Evolutionary conservation across 2,329 filamentous ascomycete species (phyloP).

Genomic region (Colletotrichum godetiae): DNA sequence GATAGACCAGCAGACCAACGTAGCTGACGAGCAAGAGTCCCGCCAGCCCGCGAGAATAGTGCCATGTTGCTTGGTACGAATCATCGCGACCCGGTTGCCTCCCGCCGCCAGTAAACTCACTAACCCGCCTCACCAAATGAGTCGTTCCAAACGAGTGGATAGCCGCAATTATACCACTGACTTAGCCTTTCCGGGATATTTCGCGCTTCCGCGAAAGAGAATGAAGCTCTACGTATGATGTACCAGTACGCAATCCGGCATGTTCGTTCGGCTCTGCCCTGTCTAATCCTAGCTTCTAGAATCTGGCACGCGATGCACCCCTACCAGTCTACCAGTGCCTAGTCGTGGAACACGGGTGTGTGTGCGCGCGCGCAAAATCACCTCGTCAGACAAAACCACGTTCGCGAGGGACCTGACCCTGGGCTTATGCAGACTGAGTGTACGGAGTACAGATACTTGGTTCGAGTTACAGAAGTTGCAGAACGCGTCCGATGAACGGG

Average conservation of each 20-base stretch:
- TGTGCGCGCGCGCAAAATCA: too few species aligned
- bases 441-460: neutral
- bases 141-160: conserved; percentile 28
- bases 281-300: neutral
- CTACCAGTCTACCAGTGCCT: neutral
- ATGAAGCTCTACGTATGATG: neutral
- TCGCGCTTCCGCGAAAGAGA: conserved; percentile 26
- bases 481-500: conserved; percentile 20
- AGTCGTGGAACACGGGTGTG: neutral
- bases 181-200: conserved; percentile 22
- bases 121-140: conserved; percentile 29
- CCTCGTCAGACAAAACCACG: conserved; percentile 10
- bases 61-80: conserved; percentile 10
- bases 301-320: conserved; percentile 18
- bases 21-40: conserved; percentile 15
- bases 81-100: conserved; percentile 2
- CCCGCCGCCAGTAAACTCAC: conserved; percentile 6
- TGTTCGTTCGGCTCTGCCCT: neutral
- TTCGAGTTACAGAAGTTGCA: neutral
- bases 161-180: conserved; percentile 19
- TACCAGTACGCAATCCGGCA: neutral
- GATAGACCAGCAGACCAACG: neutral
- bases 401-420: conserved; percentile 1
- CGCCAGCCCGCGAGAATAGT: conserved; percentile 1
- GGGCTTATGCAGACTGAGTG: neutral